Evolutionary conservation across 176 grass and related monocot species (phyloP), one percentile per base, ranked within the genome.

Genomic region (Canna indica): DNA sequence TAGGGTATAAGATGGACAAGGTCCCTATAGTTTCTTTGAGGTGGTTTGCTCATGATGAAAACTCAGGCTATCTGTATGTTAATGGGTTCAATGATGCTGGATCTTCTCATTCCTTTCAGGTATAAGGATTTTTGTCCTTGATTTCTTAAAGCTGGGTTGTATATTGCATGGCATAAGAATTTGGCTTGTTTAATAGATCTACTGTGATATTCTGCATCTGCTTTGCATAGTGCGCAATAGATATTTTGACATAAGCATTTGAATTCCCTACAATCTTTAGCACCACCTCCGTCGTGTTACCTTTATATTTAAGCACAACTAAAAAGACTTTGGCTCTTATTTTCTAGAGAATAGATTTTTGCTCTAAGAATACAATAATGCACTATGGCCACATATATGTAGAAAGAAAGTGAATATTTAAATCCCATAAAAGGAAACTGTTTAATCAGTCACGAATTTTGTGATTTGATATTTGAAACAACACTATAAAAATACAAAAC

Each of bases 1-100:
- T 93, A 70, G 94, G 89, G 69, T 93, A 81, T 73, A 99, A 99
- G 68, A 71, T 93, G 81, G 89, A 87, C 63, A 99, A 85, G 82
- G 48, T 99, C 32, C 86, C 86, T 59, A 85, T 93, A 75, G 59
- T 80, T 52, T 83, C 79, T 75, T 85, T 99, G 79, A 81, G 73
- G 71, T 93, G 89, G 86, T 81, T 79, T 38, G 2, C 64, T 59
- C 75, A 54, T 47, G 94, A 88, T 73, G 82, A 72, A 76, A 99
- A 77, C 72, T 74, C 75, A 75, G 81, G 77, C 26, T 79, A 78
- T 74, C 72, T 99, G 63, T 99, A 99, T 81, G 75, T 90, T 78
- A 99, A 88, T 76, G 94, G 86, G 62, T 88, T 88, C 78, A 82
- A 39, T 75, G 86, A 87, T 69, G 71, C 79, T 31, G 77, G 67